These are phyloP conservation scores for Leccinum pellstonianum DNA, from an alignment of 768 basidiomycete species.

Conservation along the genomic window DNA sequence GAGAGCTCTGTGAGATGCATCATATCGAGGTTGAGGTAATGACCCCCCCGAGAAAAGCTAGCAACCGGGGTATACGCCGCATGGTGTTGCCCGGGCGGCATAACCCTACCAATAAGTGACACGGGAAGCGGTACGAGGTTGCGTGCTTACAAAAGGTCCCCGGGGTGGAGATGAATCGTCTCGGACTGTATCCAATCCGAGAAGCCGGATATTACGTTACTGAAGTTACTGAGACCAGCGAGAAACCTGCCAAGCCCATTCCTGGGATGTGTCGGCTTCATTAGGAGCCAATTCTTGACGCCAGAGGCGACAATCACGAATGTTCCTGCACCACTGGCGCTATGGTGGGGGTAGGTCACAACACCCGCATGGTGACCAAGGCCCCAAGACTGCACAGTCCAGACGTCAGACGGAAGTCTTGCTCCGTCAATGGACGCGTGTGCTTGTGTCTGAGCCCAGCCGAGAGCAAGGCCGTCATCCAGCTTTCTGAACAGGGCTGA, in stretches of 20 bases:
- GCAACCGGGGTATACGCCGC: slow-evolving; percentile 8
- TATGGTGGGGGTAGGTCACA: slow-evolving; percentile 1
- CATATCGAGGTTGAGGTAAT: slow-evolving; percentile 8
- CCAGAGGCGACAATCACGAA: neutral
- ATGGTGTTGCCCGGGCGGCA: slow-evolving; percentile 9
- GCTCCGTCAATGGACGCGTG: neutral
- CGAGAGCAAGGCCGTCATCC: neutral
- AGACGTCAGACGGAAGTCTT: neutral
- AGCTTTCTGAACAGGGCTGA: neutral
- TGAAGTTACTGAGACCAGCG: neutral
- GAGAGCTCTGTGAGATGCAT: slow-evolving; percentile 4
- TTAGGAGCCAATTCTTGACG: slow-evolving; percentile 2
- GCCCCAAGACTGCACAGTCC: neutral
- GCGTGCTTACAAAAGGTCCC: neutral
- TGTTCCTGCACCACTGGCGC: neutral
- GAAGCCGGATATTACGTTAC: neutral
- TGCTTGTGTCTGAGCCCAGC: neutral
- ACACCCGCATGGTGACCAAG: neutral
- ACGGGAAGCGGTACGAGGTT: too few species aligned
- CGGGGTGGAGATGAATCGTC: neutral
- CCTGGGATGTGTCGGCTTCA: neutral
- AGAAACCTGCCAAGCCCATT: neutral
- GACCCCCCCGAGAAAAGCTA: slow-evolving; percentile 3
- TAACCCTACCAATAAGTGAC: neutral
- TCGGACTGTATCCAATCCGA: neutral